Evolutionary conservation across 768 basidiomycete species (phyloP).

Genomic region (Hericium erinaceus): DNA sequence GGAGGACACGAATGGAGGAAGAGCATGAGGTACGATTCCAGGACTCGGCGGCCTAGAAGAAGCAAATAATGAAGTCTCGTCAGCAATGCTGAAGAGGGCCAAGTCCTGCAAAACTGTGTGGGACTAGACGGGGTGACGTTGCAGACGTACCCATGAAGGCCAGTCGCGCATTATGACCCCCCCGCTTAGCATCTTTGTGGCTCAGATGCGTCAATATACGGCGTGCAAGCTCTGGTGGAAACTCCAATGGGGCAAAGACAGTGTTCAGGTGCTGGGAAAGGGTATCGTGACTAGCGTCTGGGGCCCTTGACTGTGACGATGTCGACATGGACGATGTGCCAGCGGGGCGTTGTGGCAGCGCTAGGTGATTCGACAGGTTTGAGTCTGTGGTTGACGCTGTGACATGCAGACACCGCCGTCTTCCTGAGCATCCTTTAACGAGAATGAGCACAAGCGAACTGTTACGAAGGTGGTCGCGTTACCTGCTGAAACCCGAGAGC

Average conservation of each 20-base stretch:
- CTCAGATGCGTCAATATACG: conserved; percentile 74
- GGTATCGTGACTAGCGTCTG: not conserved
- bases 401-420: not conserved
- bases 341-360: too few relatives aligned
- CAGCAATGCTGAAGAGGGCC: too few relatives aligned
- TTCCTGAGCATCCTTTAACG: not conserved
- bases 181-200: conserved; percentile 45
- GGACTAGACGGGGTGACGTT: not conserved
- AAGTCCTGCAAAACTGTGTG: not conserved
- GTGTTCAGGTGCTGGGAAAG: conserved; percentile 49
- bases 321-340: not conserved
- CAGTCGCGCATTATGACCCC: conserved; percentile 66
- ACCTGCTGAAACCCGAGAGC: not conserved
- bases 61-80: too few relatives aligned
- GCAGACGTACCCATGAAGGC: conserved; percentile 59
- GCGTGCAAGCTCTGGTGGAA: conserved; percentile 60
- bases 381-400: not conserved
- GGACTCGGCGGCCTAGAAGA: conserved; percentile 58
- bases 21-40: conserved; percentile 67
- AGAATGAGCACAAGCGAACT: not conserved
- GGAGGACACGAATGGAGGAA: conserved; percentile 51
- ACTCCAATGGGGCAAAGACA: conserved; percentile 57
- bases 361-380: not conserved
- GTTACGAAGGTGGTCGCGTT: not conserved
- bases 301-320: not conserved